phyloP scores from a whole-genome alignment of 805 yeast genomes.

The Ogataea sp. region DNA sequence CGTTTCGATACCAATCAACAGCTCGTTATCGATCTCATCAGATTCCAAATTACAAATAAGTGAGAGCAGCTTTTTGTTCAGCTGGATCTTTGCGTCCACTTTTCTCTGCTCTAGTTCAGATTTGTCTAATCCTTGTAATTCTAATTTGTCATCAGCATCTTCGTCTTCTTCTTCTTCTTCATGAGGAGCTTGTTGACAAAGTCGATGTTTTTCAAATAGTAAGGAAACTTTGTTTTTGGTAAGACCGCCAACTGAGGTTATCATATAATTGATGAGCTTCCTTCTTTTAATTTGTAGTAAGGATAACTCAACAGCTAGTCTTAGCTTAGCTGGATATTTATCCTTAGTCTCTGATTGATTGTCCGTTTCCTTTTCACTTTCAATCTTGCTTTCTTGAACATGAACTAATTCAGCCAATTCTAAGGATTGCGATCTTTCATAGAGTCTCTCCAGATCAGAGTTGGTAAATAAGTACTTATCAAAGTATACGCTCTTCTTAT shows the following conservation, averaged over 20 bases:
- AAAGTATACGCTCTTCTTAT: neutral
- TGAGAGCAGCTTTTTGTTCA: constrained; percentile 64
- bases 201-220: neutral
- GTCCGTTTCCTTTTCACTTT: too few relatives aligned
- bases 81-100: constrained; percentile 34
- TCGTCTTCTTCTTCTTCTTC: constrained; percentile 29
- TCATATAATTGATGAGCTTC: constrained; percentile 21
- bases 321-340: constrained; percentile 8
- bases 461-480: neutral
- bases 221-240: neutral
- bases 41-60: constrained; percentile 68
- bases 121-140: constrained; percentile 1
- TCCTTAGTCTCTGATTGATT: too few relatives aligned
- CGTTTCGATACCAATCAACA: constrained; percentile 69
- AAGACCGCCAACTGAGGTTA: constrained; percentile 13
- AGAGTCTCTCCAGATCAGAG: constrained; percentile 24
- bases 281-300: constrained; percentile 33
- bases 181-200: neutral
- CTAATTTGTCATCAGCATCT: neutral
- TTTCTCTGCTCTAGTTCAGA: constrained; percentile 5
- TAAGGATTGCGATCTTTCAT: constrained; percentile 58
- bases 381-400: constrained; percentile 33
- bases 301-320: constrained; percentile 28
- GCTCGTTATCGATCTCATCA: constrained; percentile 70
- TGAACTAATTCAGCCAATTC: constrained; percentile 51